A percentile compares a stretch with the other conserved stretches of the same genome.
Conservation (phyloP, 192 early-diverging fungal genomes). For the Gaertneriomyces semiglobifer region DNA sequence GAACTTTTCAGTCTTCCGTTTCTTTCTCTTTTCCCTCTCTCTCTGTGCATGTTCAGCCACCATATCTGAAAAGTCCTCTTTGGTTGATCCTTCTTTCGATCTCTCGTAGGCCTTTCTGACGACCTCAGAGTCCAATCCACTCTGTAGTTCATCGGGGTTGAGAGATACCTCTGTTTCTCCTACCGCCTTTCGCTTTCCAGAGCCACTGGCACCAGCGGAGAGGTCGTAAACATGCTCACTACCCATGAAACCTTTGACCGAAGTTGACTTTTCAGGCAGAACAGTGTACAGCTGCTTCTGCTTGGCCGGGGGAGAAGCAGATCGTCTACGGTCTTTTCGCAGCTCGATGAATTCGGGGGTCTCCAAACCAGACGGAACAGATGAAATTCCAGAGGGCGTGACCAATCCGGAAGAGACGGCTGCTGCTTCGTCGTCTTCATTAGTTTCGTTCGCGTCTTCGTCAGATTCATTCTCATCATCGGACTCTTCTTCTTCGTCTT, state of each 20-base stretch:
- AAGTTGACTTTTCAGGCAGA: slow-evolving; percentile 66
- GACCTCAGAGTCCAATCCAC: slow-evolving; percentile 68
- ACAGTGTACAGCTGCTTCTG: slow-evolving; percentile 78
- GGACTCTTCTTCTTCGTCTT: slow-evolving; percentile 73
- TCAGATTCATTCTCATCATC: slow-evolving; percentile 63
- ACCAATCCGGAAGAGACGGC: slow-evolving; percentile 63
- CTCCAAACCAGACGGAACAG: slow-evolving; percentile 72
- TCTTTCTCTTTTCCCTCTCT: slow-evolving; percentile 68
- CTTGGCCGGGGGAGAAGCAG: slow-evolving; percentile 20
- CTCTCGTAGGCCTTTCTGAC: slow-evolving; percentile 73
- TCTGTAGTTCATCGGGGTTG: slow-evolving; percentile 86
- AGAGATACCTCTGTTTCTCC: slow-evolving; percentile 75
- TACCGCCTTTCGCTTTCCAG: slow-evolving; percentile 54
- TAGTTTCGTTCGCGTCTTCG: slow-evolving; percentile 54
- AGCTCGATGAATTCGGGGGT: slow-evolving; percentile 85
- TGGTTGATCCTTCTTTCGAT: slow-evolving; percentile 23
- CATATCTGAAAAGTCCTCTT: slow-evolving; percentile 83
- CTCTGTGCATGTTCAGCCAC: slow-evolving; percentile 76
- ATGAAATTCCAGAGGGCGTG: slow-evolving; percentile 78
- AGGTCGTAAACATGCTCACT: slow-evolving; percentile 89
- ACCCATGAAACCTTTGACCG: slow-evolving; percentile 84
- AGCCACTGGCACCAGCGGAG: slow-evolving; percentile 42
- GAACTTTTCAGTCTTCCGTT: slow-evolving; percentile 44
- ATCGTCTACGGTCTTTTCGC: slow-evolving; percentile 66
- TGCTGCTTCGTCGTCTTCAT: slow-evolving; percentile 43